Evolutionary conservation across 352 stramenopile species (phyloP), one percentile per base, ranked within the genome.

Genomic region (Pythium angustatum): DNA sequence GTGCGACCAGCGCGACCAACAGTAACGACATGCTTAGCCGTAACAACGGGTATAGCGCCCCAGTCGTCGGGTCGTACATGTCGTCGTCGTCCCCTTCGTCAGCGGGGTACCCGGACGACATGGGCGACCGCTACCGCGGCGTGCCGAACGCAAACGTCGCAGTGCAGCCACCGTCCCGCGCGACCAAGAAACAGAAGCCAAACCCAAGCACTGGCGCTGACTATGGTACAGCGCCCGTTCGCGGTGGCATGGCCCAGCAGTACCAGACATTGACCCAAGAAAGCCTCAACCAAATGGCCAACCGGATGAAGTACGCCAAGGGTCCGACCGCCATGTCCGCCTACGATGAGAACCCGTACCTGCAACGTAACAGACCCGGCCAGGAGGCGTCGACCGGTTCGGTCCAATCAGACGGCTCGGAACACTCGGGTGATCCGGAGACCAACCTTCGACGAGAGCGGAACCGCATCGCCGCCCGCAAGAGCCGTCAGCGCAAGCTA

Each of bases 381-480:
- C 65, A 72, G 50, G 68, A 65, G n/a, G 83, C 69, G 48, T 90
- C 75, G 26, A 88, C 85, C 19, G 81, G 78, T 8, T 94, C 85
- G 33, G 70, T 79, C 41, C 85, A 87, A 43, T 92, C 82, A 30
- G 62, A 62, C 11, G 85, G 88, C 45, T 91, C 80, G 24, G 80
- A 87, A 12, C 75, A 79, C 22, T 94, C 86, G 7, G 68, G 76
- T 22, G 85, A 90, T 47, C 65, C 63, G 22, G 85, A 94, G 63
- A 90, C 86, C 19, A 93, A 89, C 45, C 60, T 92, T 40, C 82
- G 86, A 17, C 79, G 86, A n/a, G 86, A 94, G 56, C 81, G 84
- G 15, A 94, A 94, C 75, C 86, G 86, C 54, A 93, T 94, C 58
- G 86, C 86, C 0, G 86, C 86, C 12, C 78, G 86, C 36, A 94